Evolutionary conservation across 75 land plant species (phyloP).

Genomic region (Isoetes taiwanensis): DNA sequence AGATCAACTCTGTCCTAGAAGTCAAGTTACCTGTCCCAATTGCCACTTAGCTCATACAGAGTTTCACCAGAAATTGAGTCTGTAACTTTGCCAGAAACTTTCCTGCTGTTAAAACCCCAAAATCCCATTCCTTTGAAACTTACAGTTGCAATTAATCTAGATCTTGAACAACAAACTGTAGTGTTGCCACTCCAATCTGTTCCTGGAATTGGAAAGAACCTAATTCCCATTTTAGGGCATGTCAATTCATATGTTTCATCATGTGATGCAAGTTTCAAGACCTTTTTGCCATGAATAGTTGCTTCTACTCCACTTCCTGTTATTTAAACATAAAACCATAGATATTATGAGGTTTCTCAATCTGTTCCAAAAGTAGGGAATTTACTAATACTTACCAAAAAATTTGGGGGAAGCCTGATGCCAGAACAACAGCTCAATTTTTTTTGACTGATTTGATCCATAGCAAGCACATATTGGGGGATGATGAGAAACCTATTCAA

Average conservation of each 20-base stretch:
- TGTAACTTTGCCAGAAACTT: conserved; percentile 52
- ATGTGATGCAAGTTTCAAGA: conserved; percentile 32
- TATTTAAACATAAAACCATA: not conserved
- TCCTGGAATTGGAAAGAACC: conserved; percentile 45
- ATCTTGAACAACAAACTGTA: conserved; percentile 39
- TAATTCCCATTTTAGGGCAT: conserved; percentile 43
- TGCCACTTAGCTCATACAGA: conserved; percentile 41
- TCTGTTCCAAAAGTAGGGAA: no score
- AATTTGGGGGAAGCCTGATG: conserved; percentile 46
- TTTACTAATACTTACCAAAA: conserved; percentile 57
- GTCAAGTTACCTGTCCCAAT: conserved; percentile 56
- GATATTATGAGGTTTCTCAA: no score
- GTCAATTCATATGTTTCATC: conserved; percentile 65
- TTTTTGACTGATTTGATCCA: not conserved
- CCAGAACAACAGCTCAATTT: conserved; percentile 38
- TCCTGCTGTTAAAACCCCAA: conserved; percentile 27
- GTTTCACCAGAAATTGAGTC: conserved; percentile 17
- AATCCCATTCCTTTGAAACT: conserved; percentile 33
- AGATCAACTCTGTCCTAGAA: not conserved
- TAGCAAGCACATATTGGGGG: conserved; percentile 37
- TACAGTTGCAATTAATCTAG: conserved; percentile 58
- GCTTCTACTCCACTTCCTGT: conserved; percentile 48
- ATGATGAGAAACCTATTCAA: conserved; percentile 97
- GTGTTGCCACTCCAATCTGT: conserved; percentile 58
- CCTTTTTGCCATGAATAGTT: conserved; percentile 43